phyloP scores from a whole-genome alignment of 2,329 filamentous ascomycete species.

The Botrytis porri region DNA sequence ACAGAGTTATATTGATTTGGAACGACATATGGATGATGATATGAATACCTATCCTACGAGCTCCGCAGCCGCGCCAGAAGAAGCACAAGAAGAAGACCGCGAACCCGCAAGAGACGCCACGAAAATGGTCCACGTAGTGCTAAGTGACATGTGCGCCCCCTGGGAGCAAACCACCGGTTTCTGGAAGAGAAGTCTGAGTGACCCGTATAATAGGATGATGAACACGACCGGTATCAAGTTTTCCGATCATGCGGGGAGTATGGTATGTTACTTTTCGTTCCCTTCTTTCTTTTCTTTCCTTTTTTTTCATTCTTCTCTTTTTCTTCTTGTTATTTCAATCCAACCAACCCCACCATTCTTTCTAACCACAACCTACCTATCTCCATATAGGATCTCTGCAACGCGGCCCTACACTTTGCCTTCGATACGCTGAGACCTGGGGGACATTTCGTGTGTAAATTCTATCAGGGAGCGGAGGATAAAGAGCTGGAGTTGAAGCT shows the following conservation, averaged over 20 bases:
- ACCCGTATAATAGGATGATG: conserved; percentile 98
- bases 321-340: too few relatives aligned
- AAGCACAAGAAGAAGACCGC: conserved; percentile 27
- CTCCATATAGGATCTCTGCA: conserved; percentile 75
- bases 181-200: conserved; percentile 86
- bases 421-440: conserved; percentile 78
- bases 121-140: conserved; percentile 79
- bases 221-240: conserved; percentile 90
- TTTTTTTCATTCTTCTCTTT: too few relatives aligned
- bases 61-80: too few relatives aligned
- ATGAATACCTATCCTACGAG: too few relatives aligned
- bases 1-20: conserved; percentile 63
- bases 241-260: conserved; percentile 87
- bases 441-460: conserved; percentile 95
- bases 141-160: conserved; percentile 99
- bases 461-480: conserved; percentile 89
- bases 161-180: conserved; percentile 79
- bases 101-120: conserved; percentile 41
- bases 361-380: neutral
- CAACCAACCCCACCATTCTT: too few relatives aligned
- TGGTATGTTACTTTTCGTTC: conserved; percentile 59
- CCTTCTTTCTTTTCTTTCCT: too few relatives aligned
- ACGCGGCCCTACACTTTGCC: conserved; percentile 78
- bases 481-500: conserved; percentile 72
- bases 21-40: conserved; percentile 45